Conservation (phyloP, 208 protist genomes). For the Tritrichomonas musculus region DNA sequence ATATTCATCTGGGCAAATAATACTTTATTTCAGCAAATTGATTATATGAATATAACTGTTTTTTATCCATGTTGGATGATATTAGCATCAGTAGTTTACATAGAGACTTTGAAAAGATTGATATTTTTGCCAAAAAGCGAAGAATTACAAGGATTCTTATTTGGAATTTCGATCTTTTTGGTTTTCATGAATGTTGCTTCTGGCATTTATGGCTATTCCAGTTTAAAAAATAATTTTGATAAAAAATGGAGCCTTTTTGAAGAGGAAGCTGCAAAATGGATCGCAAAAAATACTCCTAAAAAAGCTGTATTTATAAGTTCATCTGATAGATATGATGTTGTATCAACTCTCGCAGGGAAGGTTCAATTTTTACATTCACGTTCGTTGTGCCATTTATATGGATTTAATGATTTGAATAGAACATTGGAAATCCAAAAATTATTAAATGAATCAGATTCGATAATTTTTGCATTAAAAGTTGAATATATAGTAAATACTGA, state of each 20-base stretch:
- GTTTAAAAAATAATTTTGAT: no score
- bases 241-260: not conserved
- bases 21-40: not conserved
- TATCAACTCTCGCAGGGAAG: not conserved
- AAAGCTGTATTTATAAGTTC: slow-evolving; percentile 6
- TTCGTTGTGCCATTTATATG: no score
- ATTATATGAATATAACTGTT: not conserved
- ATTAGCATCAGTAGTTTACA: not conserved
- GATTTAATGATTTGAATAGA: no score
- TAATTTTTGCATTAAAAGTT: no score
- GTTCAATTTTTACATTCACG: no score
- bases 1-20: not conserved
- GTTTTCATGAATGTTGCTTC: not conserved
- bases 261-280: not conserved
- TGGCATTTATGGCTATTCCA: not conserved
- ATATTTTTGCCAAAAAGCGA: not conserved
- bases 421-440: no score
- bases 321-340: not conserved
- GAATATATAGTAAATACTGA: no score
- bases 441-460: no score
- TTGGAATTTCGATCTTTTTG: not conserved
- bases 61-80: slow-evolving; percentile 14
- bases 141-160: not conserved
- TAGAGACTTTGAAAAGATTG: not conserved
- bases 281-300: not conserved